phyloP scores from a whole-genome alignment of 345 rosid genomes.

The Erucastrum elatum region DNA sequence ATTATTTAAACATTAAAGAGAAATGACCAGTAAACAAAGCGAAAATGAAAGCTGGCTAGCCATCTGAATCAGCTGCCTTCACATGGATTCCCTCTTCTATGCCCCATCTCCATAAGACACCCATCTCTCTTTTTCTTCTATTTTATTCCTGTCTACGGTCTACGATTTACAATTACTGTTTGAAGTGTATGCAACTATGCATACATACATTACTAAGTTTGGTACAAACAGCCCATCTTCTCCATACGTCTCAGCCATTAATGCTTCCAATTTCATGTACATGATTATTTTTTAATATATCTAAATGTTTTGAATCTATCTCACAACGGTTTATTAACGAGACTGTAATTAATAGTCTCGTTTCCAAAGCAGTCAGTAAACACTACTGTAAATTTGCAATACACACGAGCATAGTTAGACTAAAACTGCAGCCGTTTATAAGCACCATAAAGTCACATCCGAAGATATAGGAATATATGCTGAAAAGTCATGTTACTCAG shows the following conservation, averaged over 20 bases:
- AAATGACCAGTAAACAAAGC: neutral
- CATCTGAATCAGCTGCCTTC: constrained; percentile 37
- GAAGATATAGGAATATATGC: neutral
- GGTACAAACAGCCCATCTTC: constrained; percentile 34
- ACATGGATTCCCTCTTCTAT: constrained; percentile 36
- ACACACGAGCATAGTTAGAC: neutral
- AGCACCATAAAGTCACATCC: neutral
- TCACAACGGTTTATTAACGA: neutral
- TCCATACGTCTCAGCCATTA: constrained; percentile 20
- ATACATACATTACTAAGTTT: constrained; percentile 29
- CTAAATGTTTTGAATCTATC: neutral
- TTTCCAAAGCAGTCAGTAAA: neutral
- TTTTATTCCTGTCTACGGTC: constrained; percentile 7
- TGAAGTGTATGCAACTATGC: constrained; percentile 6
- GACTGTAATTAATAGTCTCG: neutral
- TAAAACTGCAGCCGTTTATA: no score
- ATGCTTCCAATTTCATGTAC: constrained; percentile 14
- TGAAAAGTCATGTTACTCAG: neutral
- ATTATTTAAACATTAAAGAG: neutral
- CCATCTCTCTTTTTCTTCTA: constrained; percentile 5
- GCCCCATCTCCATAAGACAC: constrained; percentile 37
- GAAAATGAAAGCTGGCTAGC: constrained; percentile 38
- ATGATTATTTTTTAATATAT: neutral
- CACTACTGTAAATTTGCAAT: neutral
- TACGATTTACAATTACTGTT: constrained; percentile 3